Evolutionary conservation across 1,139 yeast genomes (phyloP).

Genomic region (Wickerhamiella infanticola): DNA sequence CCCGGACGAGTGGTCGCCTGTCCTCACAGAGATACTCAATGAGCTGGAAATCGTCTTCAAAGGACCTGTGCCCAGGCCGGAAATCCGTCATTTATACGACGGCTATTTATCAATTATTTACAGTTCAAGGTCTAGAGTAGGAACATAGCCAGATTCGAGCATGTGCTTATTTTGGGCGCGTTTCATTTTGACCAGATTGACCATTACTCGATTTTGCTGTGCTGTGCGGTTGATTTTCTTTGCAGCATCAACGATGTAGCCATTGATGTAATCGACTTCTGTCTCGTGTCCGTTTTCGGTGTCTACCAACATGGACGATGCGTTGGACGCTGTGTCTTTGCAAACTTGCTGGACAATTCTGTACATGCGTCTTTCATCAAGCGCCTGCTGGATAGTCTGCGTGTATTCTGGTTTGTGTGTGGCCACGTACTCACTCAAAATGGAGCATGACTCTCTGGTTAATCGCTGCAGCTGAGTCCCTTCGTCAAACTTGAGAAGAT

Average conservation of each 20-base stretch:
- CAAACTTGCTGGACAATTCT: constrained; percentile 35
- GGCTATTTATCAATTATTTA: background rate
- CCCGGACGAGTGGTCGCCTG: background rate
- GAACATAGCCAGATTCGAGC: background rate
- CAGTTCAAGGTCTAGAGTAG: background rate
- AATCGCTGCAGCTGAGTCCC: constrained; percentile 13
- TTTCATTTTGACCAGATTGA: constrained; percentile 28
- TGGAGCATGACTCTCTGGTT: constrained; percentile 18
- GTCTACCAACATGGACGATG: constrained; percentile 84
- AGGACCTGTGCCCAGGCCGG: background rate
- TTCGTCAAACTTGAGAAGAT: constrained; percentile 27
- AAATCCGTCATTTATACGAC: background rate
- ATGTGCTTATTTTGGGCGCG: background rate
- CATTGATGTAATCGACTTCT: constrained; percentile 71
- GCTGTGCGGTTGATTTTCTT: constrained; percentile 27
- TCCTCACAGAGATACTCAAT: background rate
- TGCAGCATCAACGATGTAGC: constrained; percentile 46
- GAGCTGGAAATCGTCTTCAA: background rate
- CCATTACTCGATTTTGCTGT: constrained; percentile 34
- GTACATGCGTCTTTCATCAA: constrained; percentile 33
- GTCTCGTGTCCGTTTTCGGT: constrained; percentile 43
- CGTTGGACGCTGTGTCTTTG: constrained; percentile 38
- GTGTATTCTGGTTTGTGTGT: constrained; percentile 7
- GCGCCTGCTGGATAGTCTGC: constrained; percentile 16
- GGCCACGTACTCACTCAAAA: constrained; percentile 22